phyloP scores from a whole-genome alignment of 1,139 yeast genomes.

The Martiniozyma asiatica region DNA sequence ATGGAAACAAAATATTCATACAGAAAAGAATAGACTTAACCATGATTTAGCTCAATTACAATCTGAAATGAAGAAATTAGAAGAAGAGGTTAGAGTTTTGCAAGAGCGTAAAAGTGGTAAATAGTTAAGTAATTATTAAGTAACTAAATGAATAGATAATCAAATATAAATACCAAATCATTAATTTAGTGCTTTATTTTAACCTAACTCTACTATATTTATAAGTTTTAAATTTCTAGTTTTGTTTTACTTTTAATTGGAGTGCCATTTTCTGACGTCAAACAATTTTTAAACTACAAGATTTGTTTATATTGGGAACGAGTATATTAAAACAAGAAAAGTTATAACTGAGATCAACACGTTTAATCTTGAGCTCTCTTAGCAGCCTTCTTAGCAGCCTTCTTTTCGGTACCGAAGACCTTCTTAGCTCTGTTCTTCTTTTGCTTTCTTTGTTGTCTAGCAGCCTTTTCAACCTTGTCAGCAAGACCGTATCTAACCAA shows the following conservation, averaged over 20 bases:
- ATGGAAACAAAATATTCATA: conserved; percentile 94
- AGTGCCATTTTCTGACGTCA: no score
- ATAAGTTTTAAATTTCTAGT: no score
- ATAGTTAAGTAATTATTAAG: not conserved
- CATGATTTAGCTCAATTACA: conserved; percentile 90
- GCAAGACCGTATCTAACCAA: conserved; percentile 98
- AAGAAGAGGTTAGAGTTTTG: conserved; percentile 59
- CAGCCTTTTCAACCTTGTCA: conserved; percentile 88
- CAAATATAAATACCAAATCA: no score
- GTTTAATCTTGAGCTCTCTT: conserved; percentile 35
- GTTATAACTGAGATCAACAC: conserved; percentile 5
- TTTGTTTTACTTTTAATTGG: no score
- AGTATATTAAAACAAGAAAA: no score
- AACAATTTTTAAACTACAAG: no score
- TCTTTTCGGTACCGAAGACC: conserved; percentile 95
- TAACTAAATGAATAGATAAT: no score
- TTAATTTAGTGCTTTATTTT: no score
- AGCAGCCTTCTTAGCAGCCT: conserved; percentile 88
- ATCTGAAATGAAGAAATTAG: conserved; percentile 52
- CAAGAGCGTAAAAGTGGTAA: conserved; percentile 34
- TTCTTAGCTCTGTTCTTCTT: conserved; percentile 99
- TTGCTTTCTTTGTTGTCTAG: conserved; percentile 99
- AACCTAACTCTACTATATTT: no score
- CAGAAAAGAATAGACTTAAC: conserved; percentile 87
- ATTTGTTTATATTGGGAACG: no score